Base-by-base conservation (phyloP, 2,329 filamentous ascomycete species). In the Aspergillus hiratsukae region DNA sequence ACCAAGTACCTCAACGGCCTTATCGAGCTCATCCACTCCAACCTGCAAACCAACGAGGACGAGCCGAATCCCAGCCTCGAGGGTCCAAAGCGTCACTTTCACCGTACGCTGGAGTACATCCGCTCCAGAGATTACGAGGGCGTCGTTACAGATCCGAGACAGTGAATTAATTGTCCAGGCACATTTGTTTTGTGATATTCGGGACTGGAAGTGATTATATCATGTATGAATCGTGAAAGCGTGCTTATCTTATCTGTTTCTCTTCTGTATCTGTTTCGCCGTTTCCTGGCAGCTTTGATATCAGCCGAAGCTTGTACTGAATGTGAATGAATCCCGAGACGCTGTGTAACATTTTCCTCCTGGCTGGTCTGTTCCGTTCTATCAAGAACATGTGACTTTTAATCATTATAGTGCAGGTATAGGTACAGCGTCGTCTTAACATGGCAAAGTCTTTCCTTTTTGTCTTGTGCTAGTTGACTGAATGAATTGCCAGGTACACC, bases 1-100 rank as follows among this genome's bases (percentile, higher is more conserved):
- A 97, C 89, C 2, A 97, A 97, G 76, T 99, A 97, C 73, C 83
- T 99, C 61, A 99, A 99, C 70, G 94, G 94, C 3, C 85, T 99
- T 51, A 97, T 99, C 69, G 94, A 99, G 77, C 85, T 99, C 61
- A 97, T 99, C 69, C 92, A 99, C 75, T 96, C 91, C 23, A 99
- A 99, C 71, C 82, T 99, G 31, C 87, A 88, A 63, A 91, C 88
- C 55, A 94, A 90, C 70, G 90, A 94, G 46, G 72, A 74, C 6
- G 70, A 74, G 37, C 69, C 74, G 66, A 90, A 89, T 31, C 83
- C 87, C 0, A 88, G 87, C 23, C 83, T 97, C 51, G 94, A 99
- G 69, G 91, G 87, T 61, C 95, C 94, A 60, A 89, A 88, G 73
- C 91, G 90, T 69, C 94, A 99, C 75, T 99, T 99, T 76, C 84